Evolutionary conservation across 139 green algal species (phyloP).

Genomic region (Tetradesmus lagerheimii): DNA sequence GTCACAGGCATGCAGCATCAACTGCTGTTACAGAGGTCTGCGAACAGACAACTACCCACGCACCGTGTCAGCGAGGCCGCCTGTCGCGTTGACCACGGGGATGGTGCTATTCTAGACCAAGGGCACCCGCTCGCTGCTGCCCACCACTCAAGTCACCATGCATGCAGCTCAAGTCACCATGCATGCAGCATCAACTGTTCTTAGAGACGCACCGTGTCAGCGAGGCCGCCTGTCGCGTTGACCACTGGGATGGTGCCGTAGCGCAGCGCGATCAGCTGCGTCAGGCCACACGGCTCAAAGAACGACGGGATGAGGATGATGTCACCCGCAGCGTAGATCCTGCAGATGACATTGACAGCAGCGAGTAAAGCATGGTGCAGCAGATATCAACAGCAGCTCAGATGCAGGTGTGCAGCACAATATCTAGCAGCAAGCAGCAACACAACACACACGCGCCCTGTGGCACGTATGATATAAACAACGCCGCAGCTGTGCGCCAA

Average conservation of each 20-base stretch:
- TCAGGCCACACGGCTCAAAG: slow-evolving; percentile 95
- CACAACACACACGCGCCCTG: no score
- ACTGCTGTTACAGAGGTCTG: no score
- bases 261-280: slow-evolving; percentile 76
- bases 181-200: slow-evolving; percentile 40
- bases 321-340: slow-evolving; percentile 47
- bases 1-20: background rate
- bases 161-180: background rate
- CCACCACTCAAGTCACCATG: no score
- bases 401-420: no score
- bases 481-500: no score
- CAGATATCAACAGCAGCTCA: background rate
- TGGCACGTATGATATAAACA: no score
- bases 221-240: slow-evolving; percentile 79
- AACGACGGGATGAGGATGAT: slow-evolving; percentile 81
- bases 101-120: no score
- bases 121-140: no score
- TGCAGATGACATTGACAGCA: background rate
- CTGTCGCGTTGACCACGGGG: no score
- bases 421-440: no score
- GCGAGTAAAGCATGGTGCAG: background rate
- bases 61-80: no score
- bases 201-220: slow-evolving; percentile 87
- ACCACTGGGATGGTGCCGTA: slow-evolving; percentile 79
- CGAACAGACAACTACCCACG: no score